Evolutionary conservation across 495 filamentous ascomycete species (phyloP).

Genomic region (Astrothelium macrocarpum): DNA sequence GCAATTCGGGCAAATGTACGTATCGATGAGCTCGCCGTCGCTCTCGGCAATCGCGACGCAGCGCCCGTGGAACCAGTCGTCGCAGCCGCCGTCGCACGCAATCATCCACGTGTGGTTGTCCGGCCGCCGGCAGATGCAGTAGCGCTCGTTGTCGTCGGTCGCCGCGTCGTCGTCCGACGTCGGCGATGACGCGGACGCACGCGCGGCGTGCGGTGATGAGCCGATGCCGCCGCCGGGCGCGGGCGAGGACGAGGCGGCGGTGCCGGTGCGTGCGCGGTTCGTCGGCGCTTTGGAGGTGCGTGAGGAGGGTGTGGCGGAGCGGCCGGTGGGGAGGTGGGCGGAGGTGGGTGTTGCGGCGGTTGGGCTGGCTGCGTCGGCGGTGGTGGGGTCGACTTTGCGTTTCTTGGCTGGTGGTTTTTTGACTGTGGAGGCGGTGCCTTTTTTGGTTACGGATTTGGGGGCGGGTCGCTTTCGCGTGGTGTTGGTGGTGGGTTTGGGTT

Average conservation of each 20-base stretch:
- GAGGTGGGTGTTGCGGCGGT: slow-evolving; percentile 1
- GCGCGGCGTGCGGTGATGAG: too few relatives aligned
- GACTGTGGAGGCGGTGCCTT: slow-evolving; percentile 38
- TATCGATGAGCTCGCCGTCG: slow-evolving; percentile 57
- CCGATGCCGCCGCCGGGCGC: slow-evolving; percentile 32
- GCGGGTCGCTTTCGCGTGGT: slow-evolving; percentile 29
- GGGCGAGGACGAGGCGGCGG: slow-evolving; percentile 34
- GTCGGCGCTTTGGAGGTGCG: slow-evolving; percentile 41
- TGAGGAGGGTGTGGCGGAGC: slow-evolving; percentile 36
- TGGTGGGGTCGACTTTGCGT: slow-evolving; percentile 46
- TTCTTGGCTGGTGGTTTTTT: slow-evolving; percentile 49
- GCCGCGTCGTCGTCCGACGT: slow-evolving; percentile 33
- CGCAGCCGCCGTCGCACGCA: slow-evolving; percentile 59
- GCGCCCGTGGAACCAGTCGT: slow-evolving; percentile 66
- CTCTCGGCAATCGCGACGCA: slow-evolving; percentile 54
- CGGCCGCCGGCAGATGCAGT: slow-evolving; percentile 60
- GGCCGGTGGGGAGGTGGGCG: neutral
- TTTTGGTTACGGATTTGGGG: slow-evolving; percentile 37
- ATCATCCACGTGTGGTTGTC: slow-evolving; percentile 75
- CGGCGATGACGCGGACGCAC: too few relatives aligned
- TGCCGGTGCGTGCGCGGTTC: slow-evolving; percentile 33
- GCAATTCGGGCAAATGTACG: slow-evolving; percentile 62
- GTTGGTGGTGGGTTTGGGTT: slow-evolving; percentile 10
- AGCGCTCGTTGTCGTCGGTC: slow-evolving; percentile 42
- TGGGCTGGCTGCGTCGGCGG: slow-evolving; percentile 39